Percentiles rank a stretch among this genome's conserved stretches.
These are phyloP conservation scores for Kluyveromyces aestuarii DNA, from an alignment of 805 yeast species.

Conservation along the genomic window DNA sequence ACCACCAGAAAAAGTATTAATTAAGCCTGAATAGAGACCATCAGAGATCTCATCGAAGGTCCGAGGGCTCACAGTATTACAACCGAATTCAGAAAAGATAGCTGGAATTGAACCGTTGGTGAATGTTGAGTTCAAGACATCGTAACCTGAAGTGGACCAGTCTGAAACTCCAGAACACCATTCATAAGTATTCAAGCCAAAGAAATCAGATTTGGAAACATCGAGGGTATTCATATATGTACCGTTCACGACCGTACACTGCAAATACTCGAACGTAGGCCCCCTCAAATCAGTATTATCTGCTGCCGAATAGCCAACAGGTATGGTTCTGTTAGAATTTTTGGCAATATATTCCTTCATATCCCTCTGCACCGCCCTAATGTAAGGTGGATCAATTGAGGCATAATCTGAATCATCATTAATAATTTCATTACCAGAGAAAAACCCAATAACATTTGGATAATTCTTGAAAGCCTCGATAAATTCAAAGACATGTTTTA, in stretches of 20 bases:
- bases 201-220: conserved; percentile 70
- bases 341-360: conserved; percentile 70
- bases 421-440: conserved; percentile 87
- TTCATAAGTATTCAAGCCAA: conserved; percentile 78
- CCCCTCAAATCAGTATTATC: conserved; percentile 62
- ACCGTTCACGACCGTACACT: conserved; percentile 59
- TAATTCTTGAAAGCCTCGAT: conserved; percentile 77
- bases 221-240: conserved; percentile 36
- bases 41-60: conserved; percentile 71
- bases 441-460: conserved; percentile 80
- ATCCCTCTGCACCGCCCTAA: conserved; percentile 89
- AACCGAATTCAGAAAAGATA: conserved; percentile 73
- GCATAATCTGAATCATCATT: conserved; percentile 64
- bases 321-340: conserved; percentile 65
- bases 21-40: conserved; percentile 60
- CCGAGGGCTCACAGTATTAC: conserved; percentile 70
- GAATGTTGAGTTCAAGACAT: conserved; percentile 45
- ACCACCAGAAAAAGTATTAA: conserved; percentile 73
- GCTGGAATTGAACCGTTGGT: conserved; percentile 55
- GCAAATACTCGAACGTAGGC: conserved; percentile 70
- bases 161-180: conserved; percentile 69
- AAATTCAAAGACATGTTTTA: conserved; percentile 74
- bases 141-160: conserved; percentile 66
- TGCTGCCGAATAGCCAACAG: conserved; percentile 96
- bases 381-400: conserved; percentile 57